These are phyloP conservation scores for Tephrocybe rancida DNA, from an alignment of 768 basidiomycete genomes.

Conservation along the genomic window DNA sequence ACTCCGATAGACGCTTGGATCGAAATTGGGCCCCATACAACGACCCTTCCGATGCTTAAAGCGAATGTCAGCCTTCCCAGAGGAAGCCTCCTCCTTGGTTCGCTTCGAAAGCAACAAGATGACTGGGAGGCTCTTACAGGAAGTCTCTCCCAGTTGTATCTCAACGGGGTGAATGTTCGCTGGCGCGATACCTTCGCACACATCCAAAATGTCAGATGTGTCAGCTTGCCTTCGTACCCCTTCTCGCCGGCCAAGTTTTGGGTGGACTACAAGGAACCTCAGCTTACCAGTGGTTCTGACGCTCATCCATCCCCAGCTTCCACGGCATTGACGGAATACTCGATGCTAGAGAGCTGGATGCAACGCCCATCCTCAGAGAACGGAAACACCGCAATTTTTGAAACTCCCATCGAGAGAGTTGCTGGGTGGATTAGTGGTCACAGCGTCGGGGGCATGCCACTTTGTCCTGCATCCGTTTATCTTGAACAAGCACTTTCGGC, in stretches of 20 bases:
- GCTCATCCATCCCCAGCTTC: not conserved
- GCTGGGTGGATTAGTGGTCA: conserved; percentile 55
- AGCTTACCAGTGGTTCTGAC: not conserved
- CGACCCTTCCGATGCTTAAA: conserved; percentile 59
- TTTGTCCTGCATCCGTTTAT: conserved; percentile 72
- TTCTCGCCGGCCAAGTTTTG: conserved; percentile 60
- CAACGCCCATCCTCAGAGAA: conserved; percentile 43
- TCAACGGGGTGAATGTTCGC: conserved; percentile 36
- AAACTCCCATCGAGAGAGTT: conserved; percentile 50
- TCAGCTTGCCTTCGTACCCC: conserved; percentile 67
- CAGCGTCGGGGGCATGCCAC: conserved; percentile 51
- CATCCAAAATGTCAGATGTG: conserved; percentile 38
- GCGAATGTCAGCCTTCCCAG: conserved; percentile 33
- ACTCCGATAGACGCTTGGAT: conserved; percentile 50
- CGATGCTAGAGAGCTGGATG: conserved; percentile 41
- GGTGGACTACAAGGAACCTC: conserved; percentile 46
- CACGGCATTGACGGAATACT: conserved; percentile 24
- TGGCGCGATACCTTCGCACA: conserved; percentile 62
- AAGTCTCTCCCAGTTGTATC: conserved; percentile 52
- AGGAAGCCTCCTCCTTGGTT: conserved; percentile 43
- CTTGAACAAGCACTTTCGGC: conserved; percentile 56
- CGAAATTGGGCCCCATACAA: conserved; percentile 68
- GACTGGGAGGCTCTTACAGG: conserved; percentile 46
- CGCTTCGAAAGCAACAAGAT: conserved; percentile 47
- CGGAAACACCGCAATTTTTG: conserved; percentile 45